A percentile compares a stretch with the other conserved stretches of the same genome.
phyloP scores from a whole-genome alignment of 768 basidiomycete genomes.

The Serendipita sp. region DNA sequence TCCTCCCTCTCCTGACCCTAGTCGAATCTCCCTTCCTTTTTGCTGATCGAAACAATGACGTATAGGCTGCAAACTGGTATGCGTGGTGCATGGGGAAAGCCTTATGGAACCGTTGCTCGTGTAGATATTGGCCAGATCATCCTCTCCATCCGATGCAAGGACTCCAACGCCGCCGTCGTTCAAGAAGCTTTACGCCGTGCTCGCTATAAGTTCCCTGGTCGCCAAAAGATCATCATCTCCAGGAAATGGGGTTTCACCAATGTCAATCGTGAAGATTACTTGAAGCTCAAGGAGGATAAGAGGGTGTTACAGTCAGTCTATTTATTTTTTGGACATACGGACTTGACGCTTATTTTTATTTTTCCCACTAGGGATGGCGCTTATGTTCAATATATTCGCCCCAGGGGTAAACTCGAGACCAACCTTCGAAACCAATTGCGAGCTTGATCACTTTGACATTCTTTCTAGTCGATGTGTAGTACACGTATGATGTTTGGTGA shows the following conservation, averaged over 20 bases:
- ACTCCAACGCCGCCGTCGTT: constrained; percentile 69
- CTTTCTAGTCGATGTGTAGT: constrained; percentile 10
- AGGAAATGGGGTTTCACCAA: constrained; percentile 99
- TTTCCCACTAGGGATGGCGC: constrained; percentile 60
- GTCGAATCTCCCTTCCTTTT: too few relatives aligned
- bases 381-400: constrained; percentile 85
- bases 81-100: constrained; percentile 99
- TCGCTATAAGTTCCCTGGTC: constrained; percentile 98
- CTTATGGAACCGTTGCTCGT: constrained; percentile 89
- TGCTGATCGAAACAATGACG: neutral
- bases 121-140: constrained; percentile 97
- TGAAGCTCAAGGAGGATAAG: constrained; percentile 79
- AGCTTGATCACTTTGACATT: constrained; percentile 27
- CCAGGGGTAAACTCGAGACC: constrained; percentile 68
- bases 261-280: constrained; percentile 78
- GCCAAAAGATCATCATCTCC: constrained; percentile 91
- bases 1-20: neutral
- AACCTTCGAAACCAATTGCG: constrained; percentile 75
- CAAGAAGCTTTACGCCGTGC: constrained; percentile 95
- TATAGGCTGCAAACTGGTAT: constrained; percentile 83
- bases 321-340: neutral
- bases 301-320: constrained; percentile 65
- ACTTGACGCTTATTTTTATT: neutral
- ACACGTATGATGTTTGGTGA: neutral
- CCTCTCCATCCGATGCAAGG: constrained; percentile 81